Conservation (phyloP, 805 yeast species). For the Wickerhamomyces rabaulensis region DNA sequence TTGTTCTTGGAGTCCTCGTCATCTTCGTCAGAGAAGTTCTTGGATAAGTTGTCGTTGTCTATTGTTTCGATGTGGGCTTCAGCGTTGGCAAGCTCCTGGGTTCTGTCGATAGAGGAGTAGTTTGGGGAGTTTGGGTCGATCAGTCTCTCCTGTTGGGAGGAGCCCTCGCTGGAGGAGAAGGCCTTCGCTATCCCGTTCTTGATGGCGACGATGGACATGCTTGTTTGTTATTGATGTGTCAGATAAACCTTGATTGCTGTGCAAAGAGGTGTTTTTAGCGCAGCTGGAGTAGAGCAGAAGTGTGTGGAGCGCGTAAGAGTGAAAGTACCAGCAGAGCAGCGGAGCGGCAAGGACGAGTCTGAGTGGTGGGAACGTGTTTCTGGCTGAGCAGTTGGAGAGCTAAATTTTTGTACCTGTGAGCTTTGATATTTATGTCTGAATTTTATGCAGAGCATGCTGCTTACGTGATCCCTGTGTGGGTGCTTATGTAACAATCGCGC, state of each 20-base stretch:
- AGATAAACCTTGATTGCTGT: neutral
- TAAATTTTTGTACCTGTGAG: neutral
- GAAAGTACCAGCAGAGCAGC: neutral
- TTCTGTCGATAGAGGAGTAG: conserved; percentile 15
- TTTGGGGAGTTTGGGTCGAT: conserved; percentile 10
- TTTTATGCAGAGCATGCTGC: neutral
- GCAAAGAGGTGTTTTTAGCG: neutral
- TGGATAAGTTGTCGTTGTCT: conserved; percentile 1
- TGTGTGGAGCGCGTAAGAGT: neutral
- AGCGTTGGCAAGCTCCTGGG: conserved; percentile 7
- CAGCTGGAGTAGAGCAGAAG: neutral
- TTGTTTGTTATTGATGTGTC: neutral
- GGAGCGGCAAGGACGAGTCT: too few species aligned
- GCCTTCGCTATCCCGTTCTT: conserved; percentile 21
- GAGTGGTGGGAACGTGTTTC: neutral
- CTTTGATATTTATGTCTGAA: neutral
- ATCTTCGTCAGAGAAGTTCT: conserved; percentile 6
- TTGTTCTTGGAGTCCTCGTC: conserved; percentile 4
- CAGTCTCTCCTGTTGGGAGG: conserved; percentile 4
- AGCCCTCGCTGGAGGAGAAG: conserved; percentile 3
- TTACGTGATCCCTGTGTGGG: neutral
- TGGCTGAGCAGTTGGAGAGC: neutral
- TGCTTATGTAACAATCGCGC: neutral
- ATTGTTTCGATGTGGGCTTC: conserved; percentile 4
- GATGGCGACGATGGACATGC: conserved; percentile 22